Base-by-base conservation (phyloP, 306 rosid species). In the Astragalus glycyphyllos region DNA sequence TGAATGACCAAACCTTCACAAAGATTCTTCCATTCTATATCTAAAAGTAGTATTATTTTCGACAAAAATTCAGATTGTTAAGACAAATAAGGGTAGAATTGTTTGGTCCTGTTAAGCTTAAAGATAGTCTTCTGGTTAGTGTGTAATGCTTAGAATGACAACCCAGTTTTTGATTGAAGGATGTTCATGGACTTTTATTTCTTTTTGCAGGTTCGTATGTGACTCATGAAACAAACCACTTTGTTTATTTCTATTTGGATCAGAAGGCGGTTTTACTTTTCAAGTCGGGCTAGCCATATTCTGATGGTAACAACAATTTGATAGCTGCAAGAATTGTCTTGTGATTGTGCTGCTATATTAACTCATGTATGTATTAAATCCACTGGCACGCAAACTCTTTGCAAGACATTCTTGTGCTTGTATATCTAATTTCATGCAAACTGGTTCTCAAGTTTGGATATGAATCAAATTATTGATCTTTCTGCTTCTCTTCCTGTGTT, bases 211-310 rank as follows among this genome's bases (percentile, higher is more conserved):
- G 98, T 85, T 92, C 98, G 1, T 92, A 92, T 23, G 98, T 92
- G 87, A 92, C 98, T 72, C 98, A 92, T 59, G 98, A 92, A 85
- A 92, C 98, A 65, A 92, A 92, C 84, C 96, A 92, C 90, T 92
- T 92, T 55, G 92, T 92, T 65, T 92, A 92, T 85, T 92, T 92
- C 90, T 92, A 92, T 82, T 80, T 92, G 97, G 98, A 92, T 61
- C 98, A 92, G 86, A 92, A 92, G 81, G 98, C 98, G 40, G 91
- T 92, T 81, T 85, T 92, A 69, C 86, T 92, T 38, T 92, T 92
- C 77, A 90, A 92, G 76, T 90, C 98, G 46, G 98, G 98, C 69
- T 92, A 85, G 89, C 53, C 46, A 45, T 23, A 58, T 62, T 38
- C 69, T 72, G 80, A 65, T 42, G 72, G 26, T 60, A 49, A 66